Percentiles rank a stretch among this genome's conserved stretches.
Evolutionary conservation across 495 filamentous ascomycete genomes (phyloP).

Genomic region (Glarea lozoyensis): DNA sequence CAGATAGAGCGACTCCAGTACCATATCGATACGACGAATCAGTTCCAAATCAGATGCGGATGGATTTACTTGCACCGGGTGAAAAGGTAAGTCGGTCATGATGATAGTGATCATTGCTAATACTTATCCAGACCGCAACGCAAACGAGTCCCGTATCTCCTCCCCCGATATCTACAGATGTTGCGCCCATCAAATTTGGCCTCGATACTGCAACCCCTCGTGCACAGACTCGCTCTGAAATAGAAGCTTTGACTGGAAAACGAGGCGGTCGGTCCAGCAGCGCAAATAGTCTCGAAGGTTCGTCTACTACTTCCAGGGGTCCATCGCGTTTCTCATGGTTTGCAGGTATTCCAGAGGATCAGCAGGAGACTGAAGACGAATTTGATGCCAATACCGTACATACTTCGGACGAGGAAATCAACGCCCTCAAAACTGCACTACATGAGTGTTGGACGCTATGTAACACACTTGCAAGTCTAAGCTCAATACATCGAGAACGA

Average conservation of each 20-base stretch:
- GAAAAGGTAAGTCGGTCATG: slow-evolving; percentile 27
- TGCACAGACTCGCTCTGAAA: slow-evolving; percentile 67
- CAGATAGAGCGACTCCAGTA: slow-evolving; percentile 20
- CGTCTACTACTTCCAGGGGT: slow-evolving; percentile 13
- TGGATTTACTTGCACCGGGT: slow-evolving; percentile 21
- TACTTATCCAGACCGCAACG: too few relatives aligned
- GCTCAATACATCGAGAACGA: slow-evolving; percentile 72
- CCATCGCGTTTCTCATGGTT: slow-evolving; percentile 12
- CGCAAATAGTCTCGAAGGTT: slow-evolving; percentile 67
- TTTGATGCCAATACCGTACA: slow-evolving; percentile 28
- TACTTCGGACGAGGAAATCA: slow-evolving; percentile 55
- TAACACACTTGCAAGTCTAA: slow-evolving; percentile 79
- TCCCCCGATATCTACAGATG: slow-evolving; percentile 59
- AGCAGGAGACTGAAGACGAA: slow-evolving; percentile 24
- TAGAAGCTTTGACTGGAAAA: slow-evolving; percentile 42
- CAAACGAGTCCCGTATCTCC: slow-evolving; percentile 42
- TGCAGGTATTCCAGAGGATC: slow-evolving; percentile 41
- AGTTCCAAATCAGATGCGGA: slow-evolving; percentile 14
- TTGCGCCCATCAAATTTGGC: slow-evolving; percentile 53
- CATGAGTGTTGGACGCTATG: slow-evolving; percentile 92
- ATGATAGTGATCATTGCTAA: too few relatives aligned
- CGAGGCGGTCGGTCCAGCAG: slow-evolving; percentile 35
- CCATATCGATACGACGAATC: slow-evolving; percentile 18
- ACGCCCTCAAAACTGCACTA: slow-evolving; percentile 64
- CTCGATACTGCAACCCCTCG: slow-evolving; percentile 68